A percentile compares a stretch with the other conserved stretches of the same genome.
Conservation (phyloP, 345 rosid species). For the Garcia nutans region DNA sequence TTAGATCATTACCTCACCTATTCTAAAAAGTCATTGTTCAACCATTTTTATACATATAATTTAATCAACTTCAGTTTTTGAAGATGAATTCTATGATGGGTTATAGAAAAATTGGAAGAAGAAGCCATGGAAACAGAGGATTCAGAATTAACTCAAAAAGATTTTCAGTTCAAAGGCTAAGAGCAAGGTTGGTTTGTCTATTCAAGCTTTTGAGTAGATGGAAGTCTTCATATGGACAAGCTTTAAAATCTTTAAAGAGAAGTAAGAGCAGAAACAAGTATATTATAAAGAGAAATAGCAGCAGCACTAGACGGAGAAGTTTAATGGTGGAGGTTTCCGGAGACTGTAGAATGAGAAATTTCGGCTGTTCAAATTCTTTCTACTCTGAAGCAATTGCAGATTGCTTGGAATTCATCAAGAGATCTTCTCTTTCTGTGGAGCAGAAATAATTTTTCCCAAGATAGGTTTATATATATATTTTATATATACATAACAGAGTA, state of each 20-base stretch:
- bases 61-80: neutral
- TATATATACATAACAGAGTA: too few species aligned
- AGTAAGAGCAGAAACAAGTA: neutral
- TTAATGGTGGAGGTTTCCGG: constrained; percentile 10
- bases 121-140: constrained; percentile 29
- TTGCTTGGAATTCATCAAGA: constrained; percentile 77
- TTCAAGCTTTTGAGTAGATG: constrained; percentile 44
- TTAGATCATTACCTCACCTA: constrained; percentile 9
- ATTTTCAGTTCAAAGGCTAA: constrained; percentile 51
- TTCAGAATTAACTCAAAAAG: constrained; percentile 46
- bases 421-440: constrained; percentile 51
- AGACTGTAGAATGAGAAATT: constrained; percentile 27
- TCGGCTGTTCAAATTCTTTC: constrained; percentile 55
- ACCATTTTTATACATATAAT: neutral
- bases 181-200: constrained; percentile 36
- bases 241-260: constrained; percentile 33
- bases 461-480: neutral
- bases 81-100: constrained; percentile 12
- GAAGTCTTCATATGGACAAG: constrained; percentile 37
- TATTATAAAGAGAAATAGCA: constrained; percentile 1
- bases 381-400: constrained; percentile 82
- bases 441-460: constrained; percentile 22
- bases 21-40: constrained; percentile 22
- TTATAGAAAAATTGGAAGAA: constrained; percentile 30
- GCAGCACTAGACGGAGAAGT: constrained; percentile 21